Base-by-base conservation (phyloP, 108 stramenopile genomes). In the Skeletonema potamos region DNA sequence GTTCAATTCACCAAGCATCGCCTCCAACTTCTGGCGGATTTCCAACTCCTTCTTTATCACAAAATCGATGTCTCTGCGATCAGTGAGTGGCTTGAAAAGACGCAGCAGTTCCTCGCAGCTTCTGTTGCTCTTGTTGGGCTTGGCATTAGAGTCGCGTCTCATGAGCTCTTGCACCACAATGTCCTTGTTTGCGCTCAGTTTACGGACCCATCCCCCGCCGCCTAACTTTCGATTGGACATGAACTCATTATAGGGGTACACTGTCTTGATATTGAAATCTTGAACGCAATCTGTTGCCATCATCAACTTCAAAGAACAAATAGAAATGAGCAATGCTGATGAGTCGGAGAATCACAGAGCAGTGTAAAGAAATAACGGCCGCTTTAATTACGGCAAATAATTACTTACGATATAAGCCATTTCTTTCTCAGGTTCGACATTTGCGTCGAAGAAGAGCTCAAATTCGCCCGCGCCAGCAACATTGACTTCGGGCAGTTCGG, bases 241-340 rank as follows among this genome's bases (percentile, higher is more conserved):
- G 48, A 51, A 51, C 48, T 51, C 48, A 6, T 9, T 51, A 20
- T 51, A 51, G 18, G 48, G 48, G 22, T 24, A 22, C 1, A 24
- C 5, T 22, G 48, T 51, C 48, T 51, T 51, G 8, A 51, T 51
- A 10, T 22, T 51, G 6, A 51, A 51, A 51, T 51, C 48, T 6
- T 20, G 48, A 1, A 51, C 22, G 8, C 48, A 51, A 22, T 51
- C 48, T 51, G 48, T 51, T 4, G 48, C 48, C 48, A 51, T 51
- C 48, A 51, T 51, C 48, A 51, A 51, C 48, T 51, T 51, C n/a
- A 51, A 51, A 51, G 48, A 51, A 51, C 48, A 51, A 51, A 51
- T n/a, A 22, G 48, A 9, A 51, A 22, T n/a, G 22, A 51, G 48
- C 48, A 51, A 48, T 48, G 46, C 46, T 48, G 12, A 3, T 18